Percentiles rank a stretch among this genome's conserved stretches.
Conservation (phyloP, 805 yeast species). For the Candida sanyiensis region DNA sequence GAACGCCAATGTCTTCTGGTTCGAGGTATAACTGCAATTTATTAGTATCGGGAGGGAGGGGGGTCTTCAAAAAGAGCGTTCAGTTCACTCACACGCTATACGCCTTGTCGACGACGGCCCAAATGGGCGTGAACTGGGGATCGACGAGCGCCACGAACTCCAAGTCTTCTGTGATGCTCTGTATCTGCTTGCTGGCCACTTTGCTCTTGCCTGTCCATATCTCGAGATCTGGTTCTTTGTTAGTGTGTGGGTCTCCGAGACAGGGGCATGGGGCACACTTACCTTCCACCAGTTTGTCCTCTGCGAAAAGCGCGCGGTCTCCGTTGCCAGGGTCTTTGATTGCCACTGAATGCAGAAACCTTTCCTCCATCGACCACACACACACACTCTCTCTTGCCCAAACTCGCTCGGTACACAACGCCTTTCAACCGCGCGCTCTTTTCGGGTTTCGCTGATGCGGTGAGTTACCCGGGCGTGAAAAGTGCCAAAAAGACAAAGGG, state of each 20-base stretch:
- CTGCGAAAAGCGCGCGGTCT: not conserved
- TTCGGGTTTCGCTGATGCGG: too few species aligned
- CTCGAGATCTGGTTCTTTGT: conserved; percentile 18
- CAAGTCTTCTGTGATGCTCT: conserved; percentile 6
- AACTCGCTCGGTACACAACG: too few species aligned
- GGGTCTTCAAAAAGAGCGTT: not conserved
- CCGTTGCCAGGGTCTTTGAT: not conserved
- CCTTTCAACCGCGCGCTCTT: too few species aligned
- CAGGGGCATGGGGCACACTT: not conserved
- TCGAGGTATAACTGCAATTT: conserved; percentile 16
- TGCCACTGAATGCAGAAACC: not conserved
- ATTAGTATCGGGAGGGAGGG: not conserved
- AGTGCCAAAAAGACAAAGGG: too few species aligned
- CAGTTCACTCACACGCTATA: conserved; percentile 21
- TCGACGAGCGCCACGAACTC: conserved; percentile 18
- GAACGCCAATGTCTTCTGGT: conserved; percentile 8
- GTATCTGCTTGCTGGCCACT: conserved; percentile 19
- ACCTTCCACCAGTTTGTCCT: not conserved
- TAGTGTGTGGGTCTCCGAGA: not conserved
- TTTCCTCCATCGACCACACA: not conserved
- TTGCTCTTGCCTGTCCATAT: conserved; percentile 25
- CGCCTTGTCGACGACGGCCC: conserved; percentile 26
- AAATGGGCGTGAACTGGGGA: conserved; percentile 20
- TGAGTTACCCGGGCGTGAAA: too few species aligned
- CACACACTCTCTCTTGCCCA: too few species aligned